Base-by-base conservation (phyloP, 2,329 filamentous ascomycete genomes). In the Amphichorda felina region DNA sequence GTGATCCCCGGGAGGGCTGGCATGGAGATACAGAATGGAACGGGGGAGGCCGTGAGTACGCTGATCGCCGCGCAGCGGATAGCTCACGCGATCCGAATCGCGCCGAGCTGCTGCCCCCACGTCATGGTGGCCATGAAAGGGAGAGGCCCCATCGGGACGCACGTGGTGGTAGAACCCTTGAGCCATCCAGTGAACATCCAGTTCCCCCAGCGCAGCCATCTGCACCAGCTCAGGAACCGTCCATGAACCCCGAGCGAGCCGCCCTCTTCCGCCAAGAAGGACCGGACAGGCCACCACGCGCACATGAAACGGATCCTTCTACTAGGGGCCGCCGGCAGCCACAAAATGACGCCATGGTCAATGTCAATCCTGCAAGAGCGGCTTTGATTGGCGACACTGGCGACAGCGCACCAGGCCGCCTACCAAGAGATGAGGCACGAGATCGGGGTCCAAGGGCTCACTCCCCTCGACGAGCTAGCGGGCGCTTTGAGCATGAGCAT, bases 241-340 rank as follows among this genome's bases (percentile, higher is more conserved):
- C 58, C 8, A 68, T 75, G 45, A 74, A 75, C 40, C 70, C 72
- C 2, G 68, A 72, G 35, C 62, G 72, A 38, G 68, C 70, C 21
- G 62, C 68, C 8, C 53, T 70, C 5, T 63, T 72, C 35, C 57
- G 58, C 1, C 45, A 60, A 40, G 56, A 61, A 18, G 42, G 40
- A 15, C 37, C 42, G 21, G 50, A 53, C 16, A 45, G 49, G 19
- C 24, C 43, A n/a, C 8, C 40, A 21, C 48, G 53, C n/a, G 45
- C 41, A 15, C 43, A 44, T 11, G 52, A 57, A 15, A 37, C 47
- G 14, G 58, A 60, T 24, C 49, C 51, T 9, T 31, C 44, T 15
- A 41, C 43, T 1, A 50, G 54, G 15, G 37, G 38, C 16, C 57
- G 54, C 34, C 44, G 51, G 36, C 42, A 45, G 11, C 47, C 46